Conservation (phyloP, 768 basidiomycete species). For the Lactarius akahatsu region DNA sequence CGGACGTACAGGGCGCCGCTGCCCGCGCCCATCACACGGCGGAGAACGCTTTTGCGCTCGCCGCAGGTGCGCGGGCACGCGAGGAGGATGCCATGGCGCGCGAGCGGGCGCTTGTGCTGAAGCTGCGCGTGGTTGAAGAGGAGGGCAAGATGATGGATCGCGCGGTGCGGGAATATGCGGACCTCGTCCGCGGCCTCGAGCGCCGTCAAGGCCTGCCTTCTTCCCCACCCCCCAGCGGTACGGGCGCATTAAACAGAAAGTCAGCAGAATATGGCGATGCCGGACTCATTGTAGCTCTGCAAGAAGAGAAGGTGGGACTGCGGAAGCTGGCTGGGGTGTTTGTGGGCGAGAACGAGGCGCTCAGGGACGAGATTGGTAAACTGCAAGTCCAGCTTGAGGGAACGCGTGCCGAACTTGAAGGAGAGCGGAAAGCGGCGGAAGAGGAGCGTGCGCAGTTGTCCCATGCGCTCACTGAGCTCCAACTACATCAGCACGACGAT, state of each 20-base stretch:
- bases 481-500: slow-evolving; percentile 61
- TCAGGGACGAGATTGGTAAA: slow-evolving; percentile 46
- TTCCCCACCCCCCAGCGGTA: slow-evolving; percentile 12
- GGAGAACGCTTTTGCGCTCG: slow-evolving; percentile 56
- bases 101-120: slow-evolving; percentile 50
- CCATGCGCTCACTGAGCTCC: slow-evolving; percentile 48
- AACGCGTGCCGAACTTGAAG: slow-evolving; percentile 48
- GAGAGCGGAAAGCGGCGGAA: slow-evolving; percentile 45
- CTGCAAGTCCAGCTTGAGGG: slow-evolving; percentile 45
- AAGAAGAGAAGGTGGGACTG: slow-evolving; percentile 50
- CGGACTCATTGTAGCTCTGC: slow-evolving; percentile 36
- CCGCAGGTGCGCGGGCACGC: slow-evolving; percentile 50
- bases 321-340: slow-evolving; percentile 52
- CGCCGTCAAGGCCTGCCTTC: slow-evolving; percentile 39
- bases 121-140: slow-evolving; percentile 51
- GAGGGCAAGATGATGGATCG: slow-evolving; percentile 60
- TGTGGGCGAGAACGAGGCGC: slow-evolving; percentile 44
- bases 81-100: slow-evolving; percentile 53
- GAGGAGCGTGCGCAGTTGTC: slow-evolving; percentile 49
- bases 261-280: slow-evolving; percentile 13
- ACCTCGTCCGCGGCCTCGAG: slow-evolving; percentile 66
- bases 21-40: slow-evolving; percentile 42
- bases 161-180: slow-evolving; percentile 71
- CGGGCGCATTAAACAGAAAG: slow-evolving; percentile 16
- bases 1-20: slow-evolving; percentile 44